Conservation (phyloP, 805 yeast species). For the Metschnikowia lunata region DNA sequence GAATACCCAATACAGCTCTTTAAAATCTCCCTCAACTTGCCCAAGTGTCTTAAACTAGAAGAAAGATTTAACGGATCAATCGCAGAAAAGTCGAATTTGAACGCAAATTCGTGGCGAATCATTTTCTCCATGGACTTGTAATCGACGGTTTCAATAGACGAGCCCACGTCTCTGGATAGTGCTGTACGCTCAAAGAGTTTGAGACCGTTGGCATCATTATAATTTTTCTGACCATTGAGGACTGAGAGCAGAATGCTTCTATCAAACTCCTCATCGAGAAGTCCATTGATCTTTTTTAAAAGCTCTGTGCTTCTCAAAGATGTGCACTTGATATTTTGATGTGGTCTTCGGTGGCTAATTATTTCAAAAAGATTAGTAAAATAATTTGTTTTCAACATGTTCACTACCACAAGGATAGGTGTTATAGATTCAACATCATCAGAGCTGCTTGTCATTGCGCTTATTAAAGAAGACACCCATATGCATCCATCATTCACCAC, state of each 20-base stretch:
- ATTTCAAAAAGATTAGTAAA: constrained; percentile 37
- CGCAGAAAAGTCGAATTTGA: constrained; percentile 18
- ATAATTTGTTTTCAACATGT: constrained; percentile 38
- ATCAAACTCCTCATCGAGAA: constrained; percentile 24
- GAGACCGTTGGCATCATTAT: neutral
- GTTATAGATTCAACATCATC: constrained; percentile 6
- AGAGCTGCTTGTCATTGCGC: constrained; percentile 10
- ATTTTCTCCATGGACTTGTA: constrained; percentile 8
- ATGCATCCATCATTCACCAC: constrained; percentile 38
- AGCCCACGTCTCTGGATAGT: neutral
- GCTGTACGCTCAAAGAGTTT: neutral
- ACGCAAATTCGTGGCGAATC: constrained; percentile 6
- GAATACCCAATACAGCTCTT: neutral
- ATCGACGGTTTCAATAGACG: neutral
- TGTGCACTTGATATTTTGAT: constrained; percentile 38
- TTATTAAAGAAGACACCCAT: constrained; percentile 24
- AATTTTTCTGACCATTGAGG: neutral
- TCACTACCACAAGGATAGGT: constrained; percentile 34
- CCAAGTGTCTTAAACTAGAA: constrained; percentile 21
- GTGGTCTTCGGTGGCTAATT: constrained; percentile 29
- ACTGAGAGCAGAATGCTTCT: no score
- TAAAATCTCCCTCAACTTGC: constrained; percentile 14
- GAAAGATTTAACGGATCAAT: constrained; percentile 31
- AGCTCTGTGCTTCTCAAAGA: constrained; percentile 26
- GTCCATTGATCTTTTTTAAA: constrained; percentile 22